Evolutionary conservation across 345 rosid species (phyloP).

Genomic region (Melaleuca quinquenervia): DNA sequence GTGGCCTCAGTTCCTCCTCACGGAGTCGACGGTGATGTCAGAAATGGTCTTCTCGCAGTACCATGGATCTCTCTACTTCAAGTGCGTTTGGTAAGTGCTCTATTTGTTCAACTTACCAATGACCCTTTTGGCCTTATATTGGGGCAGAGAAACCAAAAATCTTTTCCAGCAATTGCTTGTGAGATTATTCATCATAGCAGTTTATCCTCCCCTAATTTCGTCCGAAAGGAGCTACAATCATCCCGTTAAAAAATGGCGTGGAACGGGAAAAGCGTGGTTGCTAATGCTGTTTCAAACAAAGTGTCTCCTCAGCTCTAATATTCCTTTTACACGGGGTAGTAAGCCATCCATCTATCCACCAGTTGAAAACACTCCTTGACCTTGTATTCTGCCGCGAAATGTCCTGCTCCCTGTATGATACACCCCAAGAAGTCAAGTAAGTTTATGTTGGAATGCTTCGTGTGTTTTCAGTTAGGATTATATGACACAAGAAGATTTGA

Average conservation of each 20-base stretch:
- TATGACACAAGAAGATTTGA: not conserved
- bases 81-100: not conserved
- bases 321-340: not conserved
- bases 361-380: not conserved
- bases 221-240: not conserved
- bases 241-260: not conserved
- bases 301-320: not conserved
- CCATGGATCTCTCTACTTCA: not conserved
- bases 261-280: not conserved
- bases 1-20: not conserved
- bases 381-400: conserved; percentile 11
- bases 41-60: not conserved
- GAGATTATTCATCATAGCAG: not conserved
- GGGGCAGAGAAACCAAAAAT: not conserved
- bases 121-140: not conserved
- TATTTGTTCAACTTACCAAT: not conserved
- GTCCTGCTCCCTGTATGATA: conserved; percentile 9
- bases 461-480: not conserved
- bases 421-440: not conserved
- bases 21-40: not conserved
- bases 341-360: conserved; percentile 6
- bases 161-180: not conserved
- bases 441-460: not conserved
- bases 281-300: not conserved
- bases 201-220: not conserved